A percentile compares a stretch with the other conserved stretches of the same genome.
Evolutionary conservation across 768 basidiomycete genomes (phyloP).

Genomic region (Suillus alpinus): DNA sequence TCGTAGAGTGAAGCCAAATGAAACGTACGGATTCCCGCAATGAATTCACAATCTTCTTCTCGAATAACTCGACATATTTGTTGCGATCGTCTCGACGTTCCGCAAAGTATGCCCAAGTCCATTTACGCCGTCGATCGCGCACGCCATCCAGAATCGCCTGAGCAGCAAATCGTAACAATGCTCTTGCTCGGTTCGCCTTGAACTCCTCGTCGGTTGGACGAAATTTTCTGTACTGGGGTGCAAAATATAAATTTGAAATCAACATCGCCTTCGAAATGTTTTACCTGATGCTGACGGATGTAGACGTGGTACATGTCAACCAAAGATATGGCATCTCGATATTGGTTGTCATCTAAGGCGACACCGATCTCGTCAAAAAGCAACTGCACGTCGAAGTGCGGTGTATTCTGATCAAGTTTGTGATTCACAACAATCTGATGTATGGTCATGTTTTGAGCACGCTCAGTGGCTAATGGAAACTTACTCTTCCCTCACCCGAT

Average conservation of each 20-base stretch:
- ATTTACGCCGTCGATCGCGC: slow-evolving; percentile 75
- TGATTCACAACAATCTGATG: slow-evolving; percentile 79
- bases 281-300: slow-evolving; percentile 75
- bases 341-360: slow-evolving; percentile 89
- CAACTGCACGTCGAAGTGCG: slow-evolving; percentile 84
- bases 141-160: slow-evolving; percentile 80
- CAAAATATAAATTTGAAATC: slow-evolving; percentile 9
- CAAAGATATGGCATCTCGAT: slow-evolving; percentile 88
- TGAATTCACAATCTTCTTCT: slow-evolving; percentile 60
- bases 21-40: slow-evolving; percentile 53
- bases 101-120: slow-evolving; percentile 91
- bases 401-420: slow-evolving; percentile 65
- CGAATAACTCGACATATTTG: slow-evolving; percentile 80
- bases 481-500: slow-evolving; percentile 87
- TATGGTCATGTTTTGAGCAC: slow-evolving; percentile 2
- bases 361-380: slow-evolving; percentile 93
- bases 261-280: slow-evolving; percentile 5
- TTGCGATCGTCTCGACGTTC: slow-evolving; percentile 87
- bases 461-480: slow-evolving; percentile 17
- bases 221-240: slow-evolving; percentile 69
- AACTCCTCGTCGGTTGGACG: slow-evolving; percentile 66
- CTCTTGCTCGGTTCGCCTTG: slow-evolving; percentile 54
- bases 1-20: not conserved
- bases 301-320: slow-evolving; percentile 98
- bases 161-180: slow-evolving; percentile 75